Conservation (phyloP, 768 basidiomycete genomes). For the Xerocomus spinulosus region DNA sequence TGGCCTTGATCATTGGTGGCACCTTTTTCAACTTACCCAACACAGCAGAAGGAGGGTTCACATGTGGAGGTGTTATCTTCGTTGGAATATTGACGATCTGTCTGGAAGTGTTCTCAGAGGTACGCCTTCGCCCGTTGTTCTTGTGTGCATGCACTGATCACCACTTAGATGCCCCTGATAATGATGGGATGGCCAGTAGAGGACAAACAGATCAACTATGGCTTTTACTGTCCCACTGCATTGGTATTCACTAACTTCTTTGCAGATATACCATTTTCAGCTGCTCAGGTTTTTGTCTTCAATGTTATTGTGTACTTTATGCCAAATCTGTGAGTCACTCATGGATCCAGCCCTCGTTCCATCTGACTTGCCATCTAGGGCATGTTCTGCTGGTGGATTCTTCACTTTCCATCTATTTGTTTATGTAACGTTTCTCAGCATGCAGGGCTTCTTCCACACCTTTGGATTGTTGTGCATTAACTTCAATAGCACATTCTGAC, state of each 20-base stretch:
- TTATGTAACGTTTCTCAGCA: conserved; percentile 59
- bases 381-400: conserved; percentile 39
- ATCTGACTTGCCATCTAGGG: conserved; percentile 14
- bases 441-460: conserved; percentile 84
- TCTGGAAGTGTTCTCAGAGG: conserved; percentile 71
- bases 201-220: conserved; percentile 61
- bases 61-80: conserved; percentile 81
- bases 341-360: no score
- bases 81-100: conserved; percentile 59
- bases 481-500: conserved; percentile 51
- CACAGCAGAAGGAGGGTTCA: conserved; percentile 80
- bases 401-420: conserved; percentile 63
- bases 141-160: neutral
- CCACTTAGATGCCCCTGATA: conserved; percentile 57
- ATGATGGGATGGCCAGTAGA: conserved; percentile 79
- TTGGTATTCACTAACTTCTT: conserved; percentile 62
- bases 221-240: conserved; percentile 64
- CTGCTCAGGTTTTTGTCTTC: conserved; percentile 53
- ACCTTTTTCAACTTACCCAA: conserved; percentile 70
- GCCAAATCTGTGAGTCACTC: conserved; percentile 43
- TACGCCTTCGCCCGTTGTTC: conserved; percentile 25
- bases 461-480: conserved; percentile 55
- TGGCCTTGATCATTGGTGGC: conserved; percentile 61
- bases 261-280: conserved; percentile 67
- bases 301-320: conserved; percentile 70